phyloP scores from a whole-genome alignment of 768 basidiomycete species.

The Podaxis pistillaris region DNA sequence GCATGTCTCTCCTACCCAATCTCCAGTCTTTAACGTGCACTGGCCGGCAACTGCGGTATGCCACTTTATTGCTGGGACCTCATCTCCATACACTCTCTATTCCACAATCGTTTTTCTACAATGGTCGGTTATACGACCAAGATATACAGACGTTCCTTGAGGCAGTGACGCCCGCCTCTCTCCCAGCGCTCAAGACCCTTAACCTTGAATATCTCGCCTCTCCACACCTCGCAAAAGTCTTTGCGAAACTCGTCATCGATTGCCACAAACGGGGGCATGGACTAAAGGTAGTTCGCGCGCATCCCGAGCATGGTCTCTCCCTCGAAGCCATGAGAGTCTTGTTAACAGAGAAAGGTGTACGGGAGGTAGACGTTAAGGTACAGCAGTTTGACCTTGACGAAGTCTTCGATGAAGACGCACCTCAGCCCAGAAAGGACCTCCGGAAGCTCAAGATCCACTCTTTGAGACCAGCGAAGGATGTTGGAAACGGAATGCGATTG shows the following conservation, averaged over 20 bases:
- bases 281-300: neutral
- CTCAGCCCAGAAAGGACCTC: neutral
- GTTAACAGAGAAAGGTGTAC: neutral
- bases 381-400: slow-evolving; percentile 1
- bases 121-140: neutral
- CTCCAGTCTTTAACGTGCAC: neutral
- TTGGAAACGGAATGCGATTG: no score
- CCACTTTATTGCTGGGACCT: neutral
- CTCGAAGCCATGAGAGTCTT: neutral
- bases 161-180: neutral
- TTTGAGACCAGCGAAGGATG: neutral
- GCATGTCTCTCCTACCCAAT: neutral
- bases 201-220: neutral
- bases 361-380: neutral
- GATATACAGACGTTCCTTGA: neutral
- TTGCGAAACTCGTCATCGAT: neutral
- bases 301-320: neutral
- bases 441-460: neutral
- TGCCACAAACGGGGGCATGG: neutral
- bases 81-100: neutral
- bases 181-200: neutral
- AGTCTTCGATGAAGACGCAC: neutral
- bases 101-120: neutral
- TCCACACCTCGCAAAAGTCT: no score
- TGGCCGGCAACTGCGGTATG: neutral